Base-by-base conservation (phyloP, 306 rosid species). In the Casuarina cunninghamiana region DNA sequence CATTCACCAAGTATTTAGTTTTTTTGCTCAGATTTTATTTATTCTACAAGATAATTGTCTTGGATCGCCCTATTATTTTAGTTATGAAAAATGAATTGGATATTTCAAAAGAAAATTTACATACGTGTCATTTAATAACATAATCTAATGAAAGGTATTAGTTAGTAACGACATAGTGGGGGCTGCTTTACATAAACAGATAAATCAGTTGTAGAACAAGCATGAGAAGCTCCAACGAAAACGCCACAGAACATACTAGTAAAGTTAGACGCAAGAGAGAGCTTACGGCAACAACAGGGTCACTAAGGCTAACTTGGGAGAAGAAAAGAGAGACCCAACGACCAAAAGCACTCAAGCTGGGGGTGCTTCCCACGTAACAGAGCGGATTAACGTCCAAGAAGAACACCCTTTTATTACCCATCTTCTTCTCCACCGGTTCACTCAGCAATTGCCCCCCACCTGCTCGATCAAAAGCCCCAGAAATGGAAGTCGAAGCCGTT, bases 331-430 rank as follows among this genome's bases (percentile, higher is more conserved):
- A 86, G 63, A 89, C 82, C 98, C 97, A 94, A 17, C 75, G 85
- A 50, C 79, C 92, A 67, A 94, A 92, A 53, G 86, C 86, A 71
- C 79, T 83, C 71, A 94, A 81, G 81, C 91, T 92, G 41, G 97
- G 97, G 5, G 75, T 90, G 61, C 75, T 87, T 80, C 96, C 97
- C 12, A 79, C 85, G 41, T 92, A 92, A 53, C 97, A 92, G 7
- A 94, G 85, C 17, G 97, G 96, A 81, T 88, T 92, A 3, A 94
- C 98, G 53, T 94, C 98, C 61, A 94, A 84, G 54, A 94, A 90
- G 82, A 92, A 94, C 10, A 89, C 92, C 84, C 93, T 83, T 74
- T 81, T 87, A 80, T 62, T 86, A 73, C 78, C 53, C 37, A 45
- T 26, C 66, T 77, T 65, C 75, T 85, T 89, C 16, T 75, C 74